A percentile compares a stretch with the other conserved stretches of the same genome.
These are phyloP conservation scores for Fusarium globosum DNA, from an alignment of 2,329 filamentous ascomycete genomes.

Conservation along the genomic window DNA sequence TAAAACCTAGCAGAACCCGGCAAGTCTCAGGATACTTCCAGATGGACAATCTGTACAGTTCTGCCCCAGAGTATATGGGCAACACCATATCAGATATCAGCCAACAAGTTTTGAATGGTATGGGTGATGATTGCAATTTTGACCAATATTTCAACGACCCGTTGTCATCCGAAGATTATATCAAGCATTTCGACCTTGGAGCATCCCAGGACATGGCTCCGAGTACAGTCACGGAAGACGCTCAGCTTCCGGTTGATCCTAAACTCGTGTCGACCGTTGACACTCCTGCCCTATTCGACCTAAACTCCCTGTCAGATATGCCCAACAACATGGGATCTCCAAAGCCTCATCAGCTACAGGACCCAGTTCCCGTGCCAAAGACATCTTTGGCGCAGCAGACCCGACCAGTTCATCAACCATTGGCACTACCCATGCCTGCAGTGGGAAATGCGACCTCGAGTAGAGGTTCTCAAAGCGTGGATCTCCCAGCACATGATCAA, in stretches of 20 bases:
- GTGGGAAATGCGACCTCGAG: neutral
- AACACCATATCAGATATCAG: neutral
- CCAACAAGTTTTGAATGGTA: neutral
- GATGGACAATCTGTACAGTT: neutral
- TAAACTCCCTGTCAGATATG: neutral
- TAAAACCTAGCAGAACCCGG: neutral
- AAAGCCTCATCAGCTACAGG: neutral
- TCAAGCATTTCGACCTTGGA: neutral
- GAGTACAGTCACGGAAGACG: neutral
- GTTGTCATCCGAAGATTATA: neutral
- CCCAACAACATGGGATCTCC: neutral
- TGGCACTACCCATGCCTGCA: neutral
- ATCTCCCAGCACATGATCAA: neutral
- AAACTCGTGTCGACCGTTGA: neutral
- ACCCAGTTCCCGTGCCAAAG: neutral
- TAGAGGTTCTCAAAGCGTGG: neutral
- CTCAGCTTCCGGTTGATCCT: neutral
- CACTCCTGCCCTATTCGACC: neutral
- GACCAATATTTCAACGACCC: neutral
- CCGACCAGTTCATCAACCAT: neutral
- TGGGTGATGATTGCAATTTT: neutral
- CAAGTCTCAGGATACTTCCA: neutral
- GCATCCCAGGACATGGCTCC: neutral
- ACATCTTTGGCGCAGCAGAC: neutral
- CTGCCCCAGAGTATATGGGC: neutral